Conservation (phyloP, 2,329 filamentous ascomycete species). For the Colletotrichum lupini region DNA sequence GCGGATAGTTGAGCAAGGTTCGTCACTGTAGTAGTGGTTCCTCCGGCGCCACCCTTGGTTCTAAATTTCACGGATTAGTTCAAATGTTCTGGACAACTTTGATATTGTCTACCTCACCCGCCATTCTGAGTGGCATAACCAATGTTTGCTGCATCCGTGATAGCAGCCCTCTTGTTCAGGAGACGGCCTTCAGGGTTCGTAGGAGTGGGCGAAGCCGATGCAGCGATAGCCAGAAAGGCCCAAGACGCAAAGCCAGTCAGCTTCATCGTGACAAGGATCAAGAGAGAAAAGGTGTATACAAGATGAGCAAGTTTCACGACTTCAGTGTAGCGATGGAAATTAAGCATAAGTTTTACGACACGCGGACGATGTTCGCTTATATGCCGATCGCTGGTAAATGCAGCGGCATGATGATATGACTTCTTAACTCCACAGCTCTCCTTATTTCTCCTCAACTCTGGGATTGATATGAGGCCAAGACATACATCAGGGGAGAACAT, state of each 20-base stretch:
- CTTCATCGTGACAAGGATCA: constrained; percentile 3
- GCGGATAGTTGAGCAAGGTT: constrained; percentile 57
- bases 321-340: background rate
- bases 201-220: constrained; percentile 20
- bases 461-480: background rate
- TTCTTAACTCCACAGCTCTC: background rate
- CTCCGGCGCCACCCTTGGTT: constrained; percentile 32
- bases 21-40: constrained; percentile 54
- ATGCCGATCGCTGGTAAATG: background rate
- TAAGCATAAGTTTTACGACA: background rate
- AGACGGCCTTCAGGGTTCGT: background rate
- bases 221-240: constrained; percentile 17
- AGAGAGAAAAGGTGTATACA: background rate
- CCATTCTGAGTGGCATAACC: constrained; percentile 35
- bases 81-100: background rate
- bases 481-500: background rate
- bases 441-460: background rate
- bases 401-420: background rate
- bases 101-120: constrained; percentile 2
- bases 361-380: constrained; percentile 2
- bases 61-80: background rate
- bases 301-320: background rate
- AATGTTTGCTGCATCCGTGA: constrained; percentile 34
- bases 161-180: constrained; percentile 27
- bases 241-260: constrained; percentile 5